phyloP scores from a whole-genome alignment of 495 filamentous ascomycete species.

The Daldinia childiae region DNA sequence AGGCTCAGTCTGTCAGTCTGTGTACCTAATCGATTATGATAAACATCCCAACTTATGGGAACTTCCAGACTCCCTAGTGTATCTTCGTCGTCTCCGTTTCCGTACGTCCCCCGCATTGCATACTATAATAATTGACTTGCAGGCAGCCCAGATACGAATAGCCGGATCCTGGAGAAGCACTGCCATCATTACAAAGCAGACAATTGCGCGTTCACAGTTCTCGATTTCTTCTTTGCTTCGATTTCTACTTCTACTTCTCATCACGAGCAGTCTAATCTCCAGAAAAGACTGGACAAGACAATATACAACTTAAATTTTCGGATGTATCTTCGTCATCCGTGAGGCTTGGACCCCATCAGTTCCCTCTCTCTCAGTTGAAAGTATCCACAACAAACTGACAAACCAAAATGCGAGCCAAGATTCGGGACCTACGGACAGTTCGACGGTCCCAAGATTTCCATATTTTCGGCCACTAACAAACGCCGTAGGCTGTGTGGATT shows the following conservation, averaged over 20 bases:
- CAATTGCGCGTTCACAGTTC: constrained; percentile 2
- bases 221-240: neutral
- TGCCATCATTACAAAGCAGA: neutral
- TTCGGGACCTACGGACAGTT: constrained; percentile 29
- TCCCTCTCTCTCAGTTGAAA: neutral
- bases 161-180: neutral
- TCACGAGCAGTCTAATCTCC: neutral
- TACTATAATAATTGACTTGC: constrained; percentile 2
- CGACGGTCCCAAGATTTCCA: constrained; percentile 7
- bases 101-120: constrained; percentile 13
- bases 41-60: constrained; percentile 8
- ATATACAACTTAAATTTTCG: constrained; percentile 8
- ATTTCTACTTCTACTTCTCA: neutral
- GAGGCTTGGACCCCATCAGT: constrained; percentile 32
- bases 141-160: neutral
- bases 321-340: constrained; percentile 22
- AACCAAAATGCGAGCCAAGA: constrained; percentile 17
- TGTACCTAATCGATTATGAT: constrained; percentile 24
- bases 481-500: constrained; percentile 22
- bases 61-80: neutral
- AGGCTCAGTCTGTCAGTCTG: constrained; percentile 20
- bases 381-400: neutral
- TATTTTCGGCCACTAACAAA: constrained; percentile 13
- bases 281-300: neutral
- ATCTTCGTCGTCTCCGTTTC: constrained; percentile 27